phyloP scores from a whole-genome alignment of 1,284 basidiomycete species.

The Marasmius tenuissimus region DNA sequence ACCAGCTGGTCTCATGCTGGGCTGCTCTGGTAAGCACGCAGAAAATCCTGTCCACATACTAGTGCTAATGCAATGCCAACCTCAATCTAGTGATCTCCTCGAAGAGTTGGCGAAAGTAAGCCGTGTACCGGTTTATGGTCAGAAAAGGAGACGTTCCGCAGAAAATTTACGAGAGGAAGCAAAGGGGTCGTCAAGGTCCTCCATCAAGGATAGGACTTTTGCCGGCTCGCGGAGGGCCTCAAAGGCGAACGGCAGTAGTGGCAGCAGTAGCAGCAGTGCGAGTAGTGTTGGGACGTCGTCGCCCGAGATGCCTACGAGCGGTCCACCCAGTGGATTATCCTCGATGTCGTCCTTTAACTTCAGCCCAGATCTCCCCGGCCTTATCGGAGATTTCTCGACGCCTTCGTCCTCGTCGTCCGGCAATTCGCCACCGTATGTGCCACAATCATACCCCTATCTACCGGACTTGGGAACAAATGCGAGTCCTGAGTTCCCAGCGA shows the following conservation, averaged over 20 bases:
- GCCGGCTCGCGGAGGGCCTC: not conserved
- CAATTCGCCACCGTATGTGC: not conserved
- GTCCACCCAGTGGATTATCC: not conserved
- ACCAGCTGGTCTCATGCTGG: slow-evolving; percentile 43
- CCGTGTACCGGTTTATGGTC: slow-evolving; percentile 2
- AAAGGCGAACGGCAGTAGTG: too few species aligned
- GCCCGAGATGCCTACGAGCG: not conserved
- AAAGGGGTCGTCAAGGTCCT: not conserved
- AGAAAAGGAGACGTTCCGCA: slow-evolving; percentile 9
- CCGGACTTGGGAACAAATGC: not conserved
- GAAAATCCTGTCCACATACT: not conserved
- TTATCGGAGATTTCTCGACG: not conserved
- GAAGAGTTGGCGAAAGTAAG: slow-evolving; percentile 27
- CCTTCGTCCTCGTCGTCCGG: not conserved
- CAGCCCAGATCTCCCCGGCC: not conserved
- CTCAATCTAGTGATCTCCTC: slow-evolving; percentile 30
- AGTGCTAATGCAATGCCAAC: not conserved
- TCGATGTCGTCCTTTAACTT: not conserved
- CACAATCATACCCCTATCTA: not conserved
- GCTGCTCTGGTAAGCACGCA: slow-evolving; percentile 33
- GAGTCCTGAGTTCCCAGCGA: not conserved
- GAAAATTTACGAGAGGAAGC: not conserved
- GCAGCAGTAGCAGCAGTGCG: too few species aligned
- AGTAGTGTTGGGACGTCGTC: not conserved
- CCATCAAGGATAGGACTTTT: not conserved